A percentile compares a stretch with the other conserved stretches of the same genome.
phyloP scores from a whole-genome alignment of 2,329 filamentous ascomycete genomes.

The Xylogone sp. region DNA sequence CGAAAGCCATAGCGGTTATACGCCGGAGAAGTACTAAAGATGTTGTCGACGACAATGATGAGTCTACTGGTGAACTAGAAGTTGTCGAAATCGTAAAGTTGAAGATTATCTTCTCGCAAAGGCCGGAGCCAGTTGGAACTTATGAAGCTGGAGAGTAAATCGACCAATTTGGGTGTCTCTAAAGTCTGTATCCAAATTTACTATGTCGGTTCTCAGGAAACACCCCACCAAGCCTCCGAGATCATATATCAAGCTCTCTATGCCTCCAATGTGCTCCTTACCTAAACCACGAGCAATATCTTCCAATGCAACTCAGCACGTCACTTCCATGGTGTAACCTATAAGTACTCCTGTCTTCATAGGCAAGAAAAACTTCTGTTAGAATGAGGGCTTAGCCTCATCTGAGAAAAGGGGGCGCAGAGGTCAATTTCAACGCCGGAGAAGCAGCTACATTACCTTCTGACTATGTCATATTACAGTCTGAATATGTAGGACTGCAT shows the following conservation, averaged over 20 bases:
- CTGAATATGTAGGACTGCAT: conserved; percentile 32
- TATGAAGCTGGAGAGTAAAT: conserved; percentile 7
- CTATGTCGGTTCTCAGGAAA: conserved; percentile 1
- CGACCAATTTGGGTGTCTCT: no score
- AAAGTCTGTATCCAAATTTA: background rate
- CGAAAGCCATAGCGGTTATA: conserved; percentile 75
- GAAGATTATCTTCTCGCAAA: conserved; percentile 78
- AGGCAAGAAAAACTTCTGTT: conserved; percentile 25
- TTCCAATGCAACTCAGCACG: conserved; percentile 18
- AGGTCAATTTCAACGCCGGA: conserved; percentile 17
- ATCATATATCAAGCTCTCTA: conserved; percentile 3
- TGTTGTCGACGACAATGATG: conserved; percentile 18
- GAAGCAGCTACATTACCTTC: conserved; percentile 33
- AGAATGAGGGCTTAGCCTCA: conserved; percentile 25
- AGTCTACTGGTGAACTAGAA: conserved; percentile 58
- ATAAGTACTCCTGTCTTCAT: conserved; percentile 32
- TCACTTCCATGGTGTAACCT: conserved; percentile 32
- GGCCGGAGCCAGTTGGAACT: conserved; percentile 77
- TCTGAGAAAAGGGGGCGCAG: conserved; percentile 7
- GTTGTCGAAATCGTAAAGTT: conserved; percentile 83
- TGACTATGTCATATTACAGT: conserved; percentile 30
- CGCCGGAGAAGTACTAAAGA: conserved; percentile 41
- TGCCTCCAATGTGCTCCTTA: conserved; percentile 7
- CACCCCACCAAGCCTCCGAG: conserved; percentile 10
- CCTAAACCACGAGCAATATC: conserved; percentile 16